Evolutionary conservation across 176 grass and related monocot genomes (phyloP).

Genomic region (Carex cristatella): DNA sequence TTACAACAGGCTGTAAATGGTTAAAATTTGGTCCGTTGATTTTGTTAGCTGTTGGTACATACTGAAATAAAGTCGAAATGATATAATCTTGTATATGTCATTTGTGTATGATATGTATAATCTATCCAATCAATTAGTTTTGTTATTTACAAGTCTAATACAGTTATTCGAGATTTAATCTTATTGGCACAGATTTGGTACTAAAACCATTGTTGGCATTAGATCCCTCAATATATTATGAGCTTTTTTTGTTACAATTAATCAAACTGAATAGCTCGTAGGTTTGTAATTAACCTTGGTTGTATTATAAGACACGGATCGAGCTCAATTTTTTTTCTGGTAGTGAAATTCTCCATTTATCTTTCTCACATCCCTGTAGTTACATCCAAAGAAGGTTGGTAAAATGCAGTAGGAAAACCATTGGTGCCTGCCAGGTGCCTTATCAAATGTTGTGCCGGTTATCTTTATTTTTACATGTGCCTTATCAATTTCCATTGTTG

Average conservation of each 20-base stretch:
- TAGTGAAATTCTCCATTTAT: neutral
- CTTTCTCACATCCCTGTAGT: neutral
- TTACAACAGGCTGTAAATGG: neutral
- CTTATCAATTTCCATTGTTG: neutral
- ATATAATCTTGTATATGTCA: neutral
- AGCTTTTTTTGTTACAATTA: neutral
- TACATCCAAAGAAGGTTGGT: neutral
- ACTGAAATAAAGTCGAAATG: neutral
- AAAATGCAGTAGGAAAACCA: neutral
- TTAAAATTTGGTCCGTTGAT: neutral
- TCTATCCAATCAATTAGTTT: neutral
- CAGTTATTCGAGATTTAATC: neutral
- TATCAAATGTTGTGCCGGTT: neutral
- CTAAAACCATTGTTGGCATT: neutral
- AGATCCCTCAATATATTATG: neutral
- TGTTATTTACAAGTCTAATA: neutral
- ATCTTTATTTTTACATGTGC: neutral
- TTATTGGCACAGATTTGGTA: neutral
- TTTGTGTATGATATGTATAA: neutral
- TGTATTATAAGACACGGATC: neutral
- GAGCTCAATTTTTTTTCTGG: neutral
- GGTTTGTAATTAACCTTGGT: neutral
- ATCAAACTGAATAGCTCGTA: neutral
- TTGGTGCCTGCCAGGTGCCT: slow-evolving; percentile 2
- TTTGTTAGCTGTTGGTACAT: neutral